Percentiles rank a stretch among this genome's conserved stretches.
Conservation (phyloP, 2,329 filamentous ascomycete species). For the Sporothrix inflata region DNA sequence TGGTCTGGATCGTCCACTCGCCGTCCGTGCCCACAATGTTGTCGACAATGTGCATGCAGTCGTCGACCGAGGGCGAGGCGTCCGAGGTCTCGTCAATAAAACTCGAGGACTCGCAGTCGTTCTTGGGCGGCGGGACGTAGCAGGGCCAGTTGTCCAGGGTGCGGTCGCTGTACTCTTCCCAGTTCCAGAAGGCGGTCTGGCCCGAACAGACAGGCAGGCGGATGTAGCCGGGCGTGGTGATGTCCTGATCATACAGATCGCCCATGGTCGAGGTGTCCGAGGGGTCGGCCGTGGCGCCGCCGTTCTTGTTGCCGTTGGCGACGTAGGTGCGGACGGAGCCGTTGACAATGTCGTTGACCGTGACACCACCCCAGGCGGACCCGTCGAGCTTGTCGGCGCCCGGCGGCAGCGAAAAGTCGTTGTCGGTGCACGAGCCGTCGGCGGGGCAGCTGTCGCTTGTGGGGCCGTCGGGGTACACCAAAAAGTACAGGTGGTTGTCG, state of each 20-base stretch:
- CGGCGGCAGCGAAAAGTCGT: conserved; percentile 38
- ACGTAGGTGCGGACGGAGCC: conserved; percentile 39
- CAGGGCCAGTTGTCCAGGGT: conserved; percentile 41
- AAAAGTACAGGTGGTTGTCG: conserved; percentile 40
- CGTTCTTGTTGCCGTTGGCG: conserved; percentile 42
- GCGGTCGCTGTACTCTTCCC: conserved; percentile 37
- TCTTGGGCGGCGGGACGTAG: conserved; percentile 36
- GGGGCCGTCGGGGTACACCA: conserved; percentile 38
- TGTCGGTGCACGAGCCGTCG: conserved; percentile 31
- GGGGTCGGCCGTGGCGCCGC: conserved; percentile 36
- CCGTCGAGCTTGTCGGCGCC: conserved; percentile 39
- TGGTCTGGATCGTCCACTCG: conserved; percentile 32
- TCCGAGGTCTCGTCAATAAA: conserved; percentile 43
- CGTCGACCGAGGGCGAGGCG: conserved; percentile 41
- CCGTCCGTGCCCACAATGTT: conserved; percentile 39
- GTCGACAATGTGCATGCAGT: conserved; percentile 43
- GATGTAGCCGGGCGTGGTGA: conserved; percentile 44
- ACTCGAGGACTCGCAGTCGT: conserved; percentile 40
- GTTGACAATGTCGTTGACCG: conserved; percentile 37
- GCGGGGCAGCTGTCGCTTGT: background rate
- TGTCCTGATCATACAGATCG: conserved; percentile 37
- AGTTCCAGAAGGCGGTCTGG: conserved; percentile 41
- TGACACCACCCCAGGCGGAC: conserved; percentile 37
- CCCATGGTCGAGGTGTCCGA: conserved; percentile 35
- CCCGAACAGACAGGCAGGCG: conserved; percentile 46